A percentile compares a stretch with the other conserved stretches of the same genome.
Evolutionary conservation across 305 asterid genomes (phyloP).

Genomic region (Fraxinus nigra): DNA sequence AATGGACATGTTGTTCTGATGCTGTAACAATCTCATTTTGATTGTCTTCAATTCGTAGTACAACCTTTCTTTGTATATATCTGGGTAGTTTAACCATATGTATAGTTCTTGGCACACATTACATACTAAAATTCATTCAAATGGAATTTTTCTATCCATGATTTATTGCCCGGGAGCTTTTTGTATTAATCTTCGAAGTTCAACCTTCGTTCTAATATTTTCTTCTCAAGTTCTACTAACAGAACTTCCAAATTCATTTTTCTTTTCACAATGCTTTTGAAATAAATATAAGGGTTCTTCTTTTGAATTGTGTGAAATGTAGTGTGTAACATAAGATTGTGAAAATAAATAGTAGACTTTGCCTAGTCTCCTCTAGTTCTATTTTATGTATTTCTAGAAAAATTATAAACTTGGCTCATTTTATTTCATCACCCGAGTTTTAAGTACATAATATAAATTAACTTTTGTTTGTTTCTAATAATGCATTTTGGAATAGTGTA

Average conservation of each 20-base stretch:
- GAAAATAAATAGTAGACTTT: not conserved
- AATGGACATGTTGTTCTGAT: not conserved
- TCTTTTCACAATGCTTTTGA: not conserved
- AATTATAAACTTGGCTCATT: not conserved
- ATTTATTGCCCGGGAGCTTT: not conserved
- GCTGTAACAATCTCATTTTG: not conserved
- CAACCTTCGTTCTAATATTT: not conserved
- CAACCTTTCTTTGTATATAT: not conserved
- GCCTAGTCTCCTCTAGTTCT: not conserved
- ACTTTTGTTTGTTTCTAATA: not conserved
- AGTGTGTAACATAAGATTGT: not conserved
- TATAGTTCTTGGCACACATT: not conserved
- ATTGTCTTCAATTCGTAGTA: not conserved
- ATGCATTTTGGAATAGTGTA: too few species aligned
- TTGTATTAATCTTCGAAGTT: not conserved
- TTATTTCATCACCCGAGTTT: not conserved
- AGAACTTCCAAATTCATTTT: not conserved
- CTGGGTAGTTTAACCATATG: not conserved
- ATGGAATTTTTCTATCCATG: not conserved
- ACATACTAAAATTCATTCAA: not conserved
- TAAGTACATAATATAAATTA: not conserved
- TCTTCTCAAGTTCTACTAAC: not conserved
- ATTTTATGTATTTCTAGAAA: not conserved
- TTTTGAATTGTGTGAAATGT: not conserved
- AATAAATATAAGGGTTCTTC: not conserved